These are phyloP conservation scores for Marchantia paleacea DNA, from an alignment of 225 moss, liverwort and hornwort species.

Conservation along the genomic window DNA sequence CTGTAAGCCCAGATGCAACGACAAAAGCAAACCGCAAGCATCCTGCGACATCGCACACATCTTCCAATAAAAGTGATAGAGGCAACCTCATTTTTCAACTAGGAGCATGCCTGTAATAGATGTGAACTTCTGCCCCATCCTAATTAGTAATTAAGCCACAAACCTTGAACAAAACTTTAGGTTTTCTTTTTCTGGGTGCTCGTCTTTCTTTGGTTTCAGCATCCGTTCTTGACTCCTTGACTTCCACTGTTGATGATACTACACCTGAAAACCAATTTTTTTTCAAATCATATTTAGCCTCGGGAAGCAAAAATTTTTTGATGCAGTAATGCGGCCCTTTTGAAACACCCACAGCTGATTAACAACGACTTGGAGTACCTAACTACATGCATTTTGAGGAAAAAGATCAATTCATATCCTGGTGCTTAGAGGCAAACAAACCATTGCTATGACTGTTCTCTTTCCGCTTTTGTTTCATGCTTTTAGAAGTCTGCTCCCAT, in stretches of 20 bases:
- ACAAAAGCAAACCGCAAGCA: neutral
- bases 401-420: neutral
- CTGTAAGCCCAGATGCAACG: neutral
- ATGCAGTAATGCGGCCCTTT: neutral
- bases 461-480: slow-evolving; percentile 44
- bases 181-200: slow-evolving; percentile 82
- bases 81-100: neutral
- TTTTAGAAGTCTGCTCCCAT: slow-evolving; percentile 42
- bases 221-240: slow-evolving; percentile 47
- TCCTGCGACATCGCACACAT: neutral
- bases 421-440: slow-evolving; percentile 14
- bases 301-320: too few species aligned
- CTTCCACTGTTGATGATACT: slow-evolving; percentile 30
- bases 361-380: neutral
- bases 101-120: slow-evolving; percentile 3
- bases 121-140: slow-evolving; percentile 4
- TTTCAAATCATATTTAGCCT: neutral
- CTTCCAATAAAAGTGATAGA: neutral
- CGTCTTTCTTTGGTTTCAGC: slow-evolving; percentile 69
- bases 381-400: neutral
- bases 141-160: neutral
- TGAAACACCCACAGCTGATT: too few species aligned
- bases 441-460: slow-evolving; percentile 58
- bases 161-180: slow-evolving; percentile 93
- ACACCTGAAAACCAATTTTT: slow-evolving; percentile 24